Conservation (phyloP, 371 early-diverging fungal genomes). For the Sporodiniella umbellata region DNA sequence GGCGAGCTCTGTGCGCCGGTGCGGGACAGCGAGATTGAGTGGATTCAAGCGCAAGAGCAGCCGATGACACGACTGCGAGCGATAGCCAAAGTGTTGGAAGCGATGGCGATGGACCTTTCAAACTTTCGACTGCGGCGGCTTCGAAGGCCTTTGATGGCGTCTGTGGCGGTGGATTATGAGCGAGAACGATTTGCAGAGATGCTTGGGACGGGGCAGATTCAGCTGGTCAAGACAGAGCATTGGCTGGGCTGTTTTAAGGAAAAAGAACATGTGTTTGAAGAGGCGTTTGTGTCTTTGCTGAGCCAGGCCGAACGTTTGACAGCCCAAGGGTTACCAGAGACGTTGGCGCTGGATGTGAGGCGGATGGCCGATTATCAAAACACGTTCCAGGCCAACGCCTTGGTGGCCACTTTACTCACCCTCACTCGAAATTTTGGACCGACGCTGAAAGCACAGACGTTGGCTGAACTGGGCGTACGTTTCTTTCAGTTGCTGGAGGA, state of each 20-base stretch:
- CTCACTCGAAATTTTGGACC: conserved; percentile 62
- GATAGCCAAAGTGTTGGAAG: conserved; percentile 46
- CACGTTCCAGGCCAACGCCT: conserved; percentile 61
- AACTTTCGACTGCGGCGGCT: conserved; percentile 63
- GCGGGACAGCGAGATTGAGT: conserved; percentile 66
- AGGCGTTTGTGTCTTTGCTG: conserved; percentile 60
- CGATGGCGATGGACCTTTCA: conserved; percentile 74
- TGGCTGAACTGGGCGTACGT: conserved; percentile 37
- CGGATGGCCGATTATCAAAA: conserved; percentile 63
- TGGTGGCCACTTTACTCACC: conserved; percentile 67
- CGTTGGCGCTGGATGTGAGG: conserved; percentile 60
- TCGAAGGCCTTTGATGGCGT: conserved; percentile 60
- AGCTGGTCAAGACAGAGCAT: conserved; percentile 45
- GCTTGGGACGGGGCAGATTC: conserved; percentile 30
- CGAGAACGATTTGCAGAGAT: conserved; percentile 56
- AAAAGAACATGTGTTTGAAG: conserved; percentile 49
- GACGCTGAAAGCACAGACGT: conserved; percentile 12
- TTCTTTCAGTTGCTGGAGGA: conserved; percentile 56
- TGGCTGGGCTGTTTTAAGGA: conserved; percentile 56
- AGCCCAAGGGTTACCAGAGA: conserved; percentile 58
- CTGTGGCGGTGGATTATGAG: conserved; percentile 73
- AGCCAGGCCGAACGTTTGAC: conserved; percentile 24
- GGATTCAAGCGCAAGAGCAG: background rate
- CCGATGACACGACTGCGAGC: conserved; percentile 6
- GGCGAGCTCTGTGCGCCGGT: conserved; percentile 72